A percentile compares a stretch with the other conserved stretches of the same genome.
These are phyloP conservation scores for Backusella westeae DNA, from an alignment of 192 early-diverging fungal species.

Conservation along the genomic window DNA sequence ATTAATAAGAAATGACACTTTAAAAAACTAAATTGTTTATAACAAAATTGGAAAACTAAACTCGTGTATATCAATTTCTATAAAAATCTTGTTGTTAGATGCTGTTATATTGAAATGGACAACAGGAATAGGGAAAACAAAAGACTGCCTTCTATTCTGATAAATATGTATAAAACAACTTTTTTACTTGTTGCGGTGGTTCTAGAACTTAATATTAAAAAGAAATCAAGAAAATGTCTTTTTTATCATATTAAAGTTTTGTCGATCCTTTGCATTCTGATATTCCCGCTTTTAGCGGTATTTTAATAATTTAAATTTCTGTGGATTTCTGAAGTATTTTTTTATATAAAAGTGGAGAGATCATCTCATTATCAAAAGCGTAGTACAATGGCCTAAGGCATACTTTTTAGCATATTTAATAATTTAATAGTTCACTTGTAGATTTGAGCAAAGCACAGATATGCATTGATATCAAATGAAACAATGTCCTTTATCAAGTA, in stretches of 20 bases:
- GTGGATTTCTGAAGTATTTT: not conserved
- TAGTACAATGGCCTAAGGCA: not conserved
- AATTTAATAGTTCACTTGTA: too few relatives aligned
- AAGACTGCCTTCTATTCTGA: not conserved
- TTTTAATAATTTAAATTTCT: conserved; percentile 2
- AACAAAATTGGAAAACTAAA: not conserved
- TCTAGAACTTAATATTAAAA: not conserved
- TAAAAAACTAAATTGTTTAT: not conserved
- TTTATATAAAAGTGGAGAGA: not conserved
- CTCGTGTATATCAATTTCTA: not conserved
- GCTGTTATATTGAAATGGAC: not conserved
- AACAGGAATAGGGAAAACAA: not conserved
- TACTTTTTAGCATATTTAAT: not conserved
- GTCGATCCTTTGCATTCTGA: not conserved
- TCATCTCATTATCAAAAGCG: not conserved
- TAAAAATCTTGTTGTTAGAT: not conserved
- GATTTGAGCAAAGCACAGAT: not conserved
- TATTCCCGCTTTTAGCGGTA: not conserved
- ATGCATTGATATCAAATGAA: not conserved
- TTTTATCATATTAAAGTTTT: conserved; percentile 2
- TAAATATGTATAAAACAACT: too few relatives aligned
- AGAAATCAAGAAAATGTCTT: conserved; percentile 3
- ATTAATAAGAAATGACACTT: not conserved
- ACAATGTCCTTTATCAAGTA: not conserved
- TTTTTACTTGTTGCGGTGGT: too few relatives aligned